Evolutionary conservation across 1,284 basidiomycete genomes (phyloP).

Genomic region (Coniferiporia weirii): DNA sequence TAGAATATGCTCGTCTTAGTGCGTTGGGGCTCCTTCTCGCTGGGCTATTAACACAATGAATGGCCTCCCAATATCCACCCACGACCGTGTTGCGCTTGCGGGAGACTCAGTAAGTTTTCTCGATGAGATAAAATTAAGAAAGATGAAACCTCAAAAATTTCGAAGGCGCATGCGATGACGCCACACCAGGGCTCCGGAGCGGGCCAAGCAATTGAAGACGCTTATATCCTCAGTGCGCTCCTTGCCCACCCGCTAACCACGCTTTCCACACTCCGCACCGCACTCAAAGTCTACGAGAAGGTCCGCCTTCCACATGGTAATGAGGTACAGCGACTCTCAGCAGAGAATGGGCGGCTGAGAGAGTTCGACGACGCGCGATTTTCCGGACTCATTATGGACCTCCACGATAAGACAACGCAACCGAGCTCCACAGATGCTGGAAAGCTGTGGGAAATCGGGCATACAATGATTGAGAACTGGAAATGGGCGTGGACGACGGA

Average conservation of each 20-base stretch:
- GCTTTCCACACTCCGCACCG: slow-evolving; percentile 20
- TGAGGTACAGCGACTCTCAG: slow-evolving; percentile 28
- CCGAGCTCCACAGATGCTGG: neutral
- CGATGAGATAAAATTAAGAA: neutral
- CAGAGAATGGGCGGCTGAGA: slow-evolving; percentile 25
- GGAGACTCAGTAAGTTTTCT: slow-evolving; percentile 18
- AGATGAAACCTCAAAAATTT: neutral
- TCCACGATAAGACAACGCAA: no score
- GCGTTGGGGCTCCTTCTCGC: slow-evolving; percentile 11
- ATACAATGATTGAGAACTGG: slow-evolving; percentile 29
- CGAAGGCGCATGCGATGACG: slow-evolving; percentile 19
- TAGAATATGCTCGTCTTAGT: slow-evolving; percentile 7
- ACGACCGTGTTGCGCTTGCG: slow-evolving; percentile 17
- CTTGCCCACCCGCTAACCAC: slow-evolving; percentile 28
- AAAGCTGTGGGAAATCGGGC: slow-evolving; percentile 24
- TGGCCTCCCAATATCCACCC: slow-evolving; percentile 2
- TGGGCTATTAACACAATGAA: slow-evolving; percentile 19
- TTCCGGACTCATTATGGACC: slow-evolving; percentile 11
- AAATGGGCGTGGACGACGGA: slow-evolving; percentile 24
- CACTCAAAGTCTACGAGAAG: slow-evolving; percentile 32
- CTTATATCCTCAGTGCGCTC: slow-evolving; percentile 31
- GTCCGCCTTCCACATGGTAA: slow-evolving; percentile 32
- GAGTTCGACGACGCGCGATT: slow-evolving; percentile 23
- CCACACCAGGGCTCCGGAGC: slow-evolving; percentile 21
- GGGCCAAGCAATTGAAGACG: slow-evolving; percentile 26